Base-by-base conservation (phyloP, 768 basidiomycete species). In the Tremella mesenterica region DNA sequence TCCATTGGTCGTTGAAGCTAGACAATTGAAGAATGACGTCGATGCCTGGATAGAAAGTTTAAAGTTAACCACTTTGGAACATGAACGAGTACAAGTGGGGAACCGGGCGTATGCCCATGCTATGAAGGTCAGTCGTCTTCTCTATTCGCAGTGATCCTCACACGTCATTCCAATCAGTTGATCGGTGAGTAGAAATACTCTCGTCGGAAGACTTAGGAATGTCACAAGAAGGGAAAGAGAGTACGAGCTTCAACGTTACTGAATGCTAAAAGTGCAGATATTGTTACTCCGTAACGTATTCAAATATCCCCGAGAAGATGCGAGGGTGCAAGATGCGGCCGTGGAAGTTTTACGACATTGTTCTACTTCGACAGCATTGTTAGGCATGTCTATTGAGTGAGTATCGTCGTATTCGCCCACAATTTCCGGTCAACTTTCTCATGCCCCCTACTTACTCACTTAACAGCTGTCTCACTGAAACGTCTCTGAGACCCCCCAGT, bases 371-470 rank as follows among this genome's bases (percentile, higher is more conserved):
- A 69, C 67, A 2, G 69, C 69, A 2, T 44, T 63, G 2, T 51
- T 71, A 10, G 65, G 65, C 54, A 71, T 71, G 69, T 69, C 69
- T 5, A 71, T 71, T 18, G 69, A 71, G 67, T 69, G 44, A 56
- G 67, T 64, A 14, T 13, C 26, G 8, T 39, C 47, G 23, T 20
- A 34, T 13, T 20, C 23, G 39, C n/a, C 41, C 39, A 14, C 47
- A 48, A 51, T 27, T 39, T 9, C 1, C 13, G 44, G 3, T 30
- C 18, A 18, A 14, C 16, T 21, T n/a, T n/a, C 27, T 26, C 46
- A 20, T 16, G 9, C 51, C 20, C 6, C 13, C 8, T 12, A 4
- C n/a, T 26, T 44, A 13, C 10, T 20, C 38, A 21, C 47, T 44
- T n/a, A n/a, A n/a, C n/a, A n/a, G n/a, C n/a, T n/a, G n/a, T n/a